Base-by-base conservation (phyloP, 2,329 filamentous ascomycete genomes). In the Neurospora sp. region DNA sequence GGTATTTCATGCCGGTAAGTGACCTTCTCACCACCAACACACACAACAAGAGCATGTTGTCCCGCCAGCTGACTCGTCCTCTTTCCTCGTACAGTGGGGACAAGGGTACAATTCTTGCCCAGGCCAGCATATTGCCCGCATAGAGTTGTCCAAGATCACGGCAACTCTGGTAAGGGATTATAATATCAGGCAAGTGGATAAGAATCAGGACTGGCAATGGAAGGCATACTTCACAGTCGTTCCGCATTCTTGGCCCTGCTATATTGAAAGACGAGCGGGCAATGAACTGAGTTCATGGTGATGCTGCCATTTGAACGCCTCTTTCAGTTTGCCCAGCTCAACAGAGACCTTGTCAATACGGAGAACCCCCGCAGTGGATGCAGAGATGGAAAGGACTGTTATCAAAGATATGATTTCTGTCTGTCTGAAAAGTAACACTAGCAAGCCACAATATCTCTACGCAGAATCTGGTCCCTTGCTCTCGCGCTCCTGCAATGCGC, bases 401-500 rank as follows among this genome's bases (percentile, higher is more conserved):
- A 15, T 33, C 1, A 62, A 62, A 17, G 3, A 17, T 23, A 33
- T 17, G 23, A 33, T 10, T 62, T 28, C 52, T 62, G 52, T 33
- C 52, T 15, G 12, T 15, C 23, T 17, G 6, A 62, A 17, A n/a
- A 33, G 52, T n/a, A 33, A 17, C 15, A 33, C 12, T 33, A 17
- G 23, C 52, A 62, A 17, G 12, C 52, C 28, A 62, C 6, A 8
- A 17, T 33, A 17, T 62, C 6, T 17, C 28, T 33, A 62, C 52
- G 23, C 23, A 62, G 52, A 62, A 33, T n/a, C 15, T 5, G 23
- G 10, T 6, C 15, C 67, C 28, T 57, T 37, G n/a, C 38, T 19
- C 23, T 69, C 19, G 37, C 77, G 73, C 73, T 77, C 74, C 69
- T 75, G 73, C 40, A 81, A 33, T 37, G 68, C 82, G 28, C 76